A percentile compares a stretch with the other conserved stretches of the same genome.
phyloP scores from a whole-genome alignment of 2,329 filamentous ascomycete genomes.

The Colletotrichum coccodes region DNA sequence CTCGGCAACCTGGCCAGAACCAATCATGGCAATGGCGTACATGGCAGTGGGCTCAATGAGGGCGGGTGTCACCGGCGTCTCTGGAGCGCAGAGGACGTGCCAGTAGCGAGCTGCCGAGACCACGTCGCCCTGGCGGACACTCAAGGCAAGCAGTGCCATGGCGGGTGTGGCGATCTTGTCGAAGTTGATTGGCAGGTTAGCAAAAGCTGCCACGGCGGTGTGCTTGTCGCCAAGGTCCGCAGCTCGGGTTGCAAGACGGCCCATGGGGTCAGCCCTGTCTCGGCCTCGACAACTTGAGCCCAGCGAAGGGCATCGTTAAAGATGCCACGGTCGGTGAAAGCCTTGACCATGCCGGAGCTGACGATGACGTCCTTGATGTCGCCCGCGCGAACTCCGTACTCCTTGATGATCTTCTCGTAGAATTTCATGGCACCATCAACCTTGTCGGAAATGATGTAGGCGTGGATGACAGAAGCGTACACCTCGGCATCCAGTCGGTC shows the following conservation, averaged over 20 bases:
- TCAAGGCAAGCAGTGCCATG: constrained; percentile 86
- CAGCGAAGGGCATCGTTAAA: constrained; percentile 80
- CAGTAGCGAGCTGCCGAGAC: constrained; percentile 82
- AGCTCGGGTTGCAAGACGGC: constrained; percentile 78
- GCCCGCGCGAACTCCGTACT: constrained; percentile 66
- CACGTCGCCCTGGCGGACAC: constrained; percentile 84
- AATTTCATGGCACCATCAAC: constrained; percentile 86
- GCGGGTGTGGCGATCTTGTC: constrained; percentile 67
- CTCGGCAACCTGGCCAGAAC: constrained; percentile 84
- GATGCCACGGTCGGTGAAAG: constrained; percentile 76
- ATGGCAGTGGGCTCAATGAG: constrained; percentile 91
- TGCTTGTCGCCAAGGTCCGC: constrained; percentile 81
- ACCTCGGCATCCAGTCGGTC: constrained; percentile 84
- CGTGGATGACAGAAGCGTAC: constrained; percentile 91
- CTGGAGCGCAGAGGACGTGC: constrained; percentile 74
- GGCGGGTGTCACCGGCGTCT: constrained; percentile 66
- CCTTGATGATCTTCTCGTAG: constrained; percentile 79
- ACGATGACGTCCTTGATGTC: constrained; percentile 79
- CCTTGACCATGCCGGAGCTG: constrained; percentile 80
- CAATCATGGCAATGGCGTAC: constrained; percentile 89
- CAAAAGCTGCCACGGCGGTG: constrained; percentile 75
- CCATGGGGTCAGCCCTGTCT: constrained; percentile 72
- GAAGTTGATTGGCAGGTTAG: constrained; percentile 63
- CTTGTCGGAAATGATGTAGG: constrained; percentile 86
- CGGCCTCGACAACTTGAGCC: constrained; percentile 71